Conservation (phyloP, 441 rosid genomes). For the Melastoma candidum region DNA sequence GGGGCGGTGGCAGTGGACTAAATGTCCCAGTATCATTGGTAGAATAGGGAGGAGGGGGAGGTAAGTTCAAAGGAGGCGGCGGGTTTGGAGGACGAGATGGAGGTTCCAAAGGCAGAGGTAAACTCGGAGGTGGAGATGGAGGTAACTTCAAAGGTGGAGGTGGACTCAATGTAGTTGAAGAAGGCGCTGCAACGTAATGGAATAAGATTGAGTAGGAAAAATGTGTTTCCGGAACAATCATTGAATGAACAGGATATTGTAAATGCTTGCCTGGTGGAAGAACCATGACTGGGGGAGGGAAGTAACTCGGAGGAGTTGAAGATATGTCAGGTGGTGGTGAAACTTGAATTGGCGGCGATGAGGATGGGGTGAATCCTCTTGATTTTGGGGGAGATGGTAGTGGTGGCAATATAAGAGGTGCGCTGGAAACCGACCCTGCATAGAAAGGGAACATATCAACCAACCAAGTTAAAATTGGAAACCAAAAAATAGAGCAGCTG, state of each 20-base stretch:
- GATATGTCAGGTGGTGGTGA: constrained; percentile 18
- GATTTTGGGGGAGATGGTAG: constrained; percentile 24
- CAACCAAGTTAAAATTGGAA: constrained; percentile 9
- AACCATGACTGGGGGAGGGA: constrained; percentile 29
- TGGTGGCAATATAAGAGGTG: constrained; percentile 33
- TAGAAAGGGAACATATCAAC: constrained; percentile 16
- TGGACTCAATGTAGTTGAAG: no score
- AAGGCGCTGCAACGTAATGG: no score
- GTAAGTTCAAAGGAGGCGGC: no score
- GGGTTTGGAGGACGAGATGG: no score
- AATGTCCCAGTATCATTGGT: no score
- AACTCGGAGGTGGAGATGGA: no score
- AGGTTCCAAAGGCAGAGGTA: no score
- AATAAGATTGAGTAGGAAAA: constrained; percentile 9
- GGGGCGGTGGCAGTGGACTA: no score
- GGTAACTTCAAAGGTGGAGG: no score
- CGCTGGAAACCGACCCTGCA: constrained; percentile 31
- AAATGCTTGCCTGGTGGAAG: constrained; percentile 32
- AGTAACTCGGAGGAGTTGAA: constrained; percentile 16
- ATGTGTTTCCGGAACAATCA: constrained; percentile 3
- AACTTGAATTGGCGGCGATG: constrained; percentile 8
- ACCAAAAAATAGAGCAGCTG: constrained; percentile 4
- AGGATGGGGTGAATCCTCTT: constrained; percentile 9
- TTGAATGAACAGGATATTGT: constrained; percentile 3
- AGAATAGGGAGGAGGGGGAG: no score